Base-by-base conservation (phyloP, 2,329 filamentous ascomycete species). In the Penicillium polonicum region DNA sequence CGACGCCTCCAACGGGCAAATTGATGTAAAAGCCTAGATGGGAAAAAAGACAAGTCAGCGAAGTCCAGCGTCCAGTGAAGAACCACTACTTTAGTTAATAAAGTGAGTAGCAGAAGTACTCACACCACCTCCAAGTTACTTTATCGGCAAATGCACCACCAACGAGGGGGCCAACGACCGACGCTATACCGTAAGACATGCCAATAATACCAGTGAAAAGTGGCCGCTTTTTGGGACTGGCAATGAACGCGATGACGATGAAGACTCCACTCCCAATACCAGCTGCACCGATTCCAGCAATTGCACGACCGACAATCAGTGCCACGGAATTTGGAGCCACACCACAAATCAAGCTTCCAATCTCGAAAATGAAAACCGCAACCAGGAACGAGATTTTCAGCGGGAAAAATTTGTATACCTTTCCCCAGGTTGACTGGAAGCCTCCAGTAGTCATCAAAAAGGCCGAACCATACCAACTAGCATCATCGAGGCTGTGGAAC, bases 151-250 rank as follows among this genome's bases (percentile, higher is more conserved):
- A 42, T 42, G 39, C 39, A 42, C 78, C 77, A 43, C 77, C 78
- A 65, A 80, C 59, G 39, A 83, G 70, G 8, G 80, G 80, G 10
- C 80, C 80, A 17, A 76, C 74, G 7, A 82, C 79, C 49, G 66
- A 70, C 5, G 80, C 78, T 54, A 83, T 74, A 2, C 78, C 78
- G 62, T 80, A 82, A 72, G 81, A 80, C 45, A 72, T 73, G 38
- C 80, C 80, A 38, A 82, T 75, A n/a, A 81, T 23, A 1, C 80
- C 80, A 60, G 76, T 80, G 59, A 53, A 48, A 3, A 42, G 52
- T 42, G 2, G 61, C 35, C 13, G 39, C 25, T 19, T 51, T 19
- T 9, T 39, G 3, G 10, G 61, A 55, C 8, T 48, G 1, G 55
- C 58, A 27, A 55, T 49, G 35, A 63, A 62, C 5, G 63, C 68